Conservation (phyloP, 305 asterid species). For the Plantago coronopus region DNA sequence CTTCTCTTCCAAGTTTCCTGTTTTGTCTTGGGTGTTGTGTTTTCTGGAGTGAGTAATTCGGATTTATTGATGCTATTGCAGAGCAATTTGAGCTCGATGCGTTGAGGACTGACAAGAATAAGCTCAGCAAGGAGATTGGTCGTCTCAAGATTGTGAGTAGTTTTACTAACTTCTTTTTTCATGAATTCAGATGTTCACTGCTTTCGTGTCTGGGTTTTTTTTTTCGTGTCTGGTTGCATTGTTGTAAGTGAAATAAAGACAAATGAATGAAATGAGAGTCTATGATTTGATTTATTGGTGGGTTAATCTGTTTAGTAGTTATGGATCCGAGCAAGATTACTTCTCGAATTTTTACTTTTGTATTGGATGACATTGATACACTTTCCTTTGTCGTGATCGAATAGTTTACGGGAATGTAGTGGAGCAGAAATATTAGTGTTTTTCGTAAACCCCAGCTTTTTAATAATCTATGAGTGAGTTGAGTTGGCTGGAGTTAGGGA, state of each 20-base stretch:
- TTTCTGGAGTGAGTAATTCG: slow-evolving; percentile 1
- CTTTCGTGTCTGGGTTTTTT: neutral
- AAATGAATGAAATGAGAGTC: too few relatives aligned
- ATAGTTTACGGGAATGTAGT: neutral
- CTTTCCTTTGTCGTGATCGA: neutral
- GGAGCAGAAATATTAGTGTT: neutral
- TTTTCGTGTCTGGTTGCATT: neutral
- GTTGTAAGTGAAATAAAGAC: neutral
- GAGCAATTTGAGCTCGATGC: slow-evolving; percentile 80
- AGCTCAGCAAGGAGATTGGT: slow-evolving; percentile 65
- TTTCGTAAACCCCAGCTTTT: neutral
- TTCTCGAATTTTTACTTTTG: neutral
- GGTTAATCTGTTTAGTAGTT: too few relatives aligned
- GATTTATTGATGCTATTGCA: slow-evolving; percentile 28
- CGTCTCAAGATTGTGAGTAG: slow-evolving; percentile 62
- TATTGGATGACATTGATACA: neutral
- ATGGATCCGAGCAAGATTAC: too few relatives aligned
- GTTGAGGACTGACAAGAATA: slow-evolving; percentile 65
- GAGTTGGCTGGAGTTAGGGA: neutral
- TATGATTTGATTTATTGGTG: too few relatives aligned
- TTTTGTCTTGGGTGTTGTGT: neutral
- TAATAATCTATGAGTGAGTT: neutral
- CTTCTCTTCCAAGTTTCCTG: neutral
- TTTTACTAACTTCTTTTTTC: neutral
- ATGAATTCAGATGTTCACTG: neutral